Evolutionary conservation across 495 filamentous ascomycete genomes (phyloP).

Genomic region (Hypoxylon fuscum): DNA sequence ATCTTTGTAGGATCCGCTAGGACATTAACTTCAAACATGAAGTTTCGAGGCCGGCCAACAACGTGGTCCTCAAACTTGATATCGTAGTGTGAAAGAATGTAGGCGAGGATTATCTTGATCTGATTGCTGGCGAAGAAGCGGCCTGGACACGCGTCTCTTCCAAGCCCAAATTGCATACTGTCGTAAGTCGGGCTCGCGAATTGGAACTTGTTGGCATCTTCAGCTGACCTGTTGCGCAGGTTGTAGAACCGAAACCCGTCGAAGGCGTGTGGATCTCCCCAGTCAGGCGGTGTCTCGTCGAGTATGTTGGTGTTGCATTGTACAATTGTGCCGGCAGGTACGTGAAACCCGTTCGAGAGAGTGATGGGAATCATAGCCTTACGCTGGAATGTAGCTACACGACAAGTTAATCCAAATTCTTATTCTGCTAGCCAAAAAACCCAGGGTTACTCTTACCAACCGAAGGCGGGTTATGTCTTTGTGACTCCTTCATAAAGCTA

Average conservation of each 20-base stretch:
- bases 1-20: constrained; percentile 37
- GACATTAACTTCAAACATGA: constrained; percentile 44
- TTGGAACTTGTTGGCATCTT: constrained; percentile 49
- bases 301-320: constrained; percentile 44
- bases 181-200: constrained; percentile 56
- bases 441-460: constrained; percentile 46
- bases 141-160: constrained; percentile 57
- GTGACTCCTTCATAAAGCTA: constrained; percentile 62
- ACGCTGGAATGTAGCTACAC: constrained; percentile 43
- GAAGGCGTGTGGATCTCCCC: constrained; percentile 55
- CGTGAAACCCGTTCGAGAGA: constrained; percentile 49
- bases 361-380: constrained; percentile 44
- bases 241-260: constrained; percentile 63
- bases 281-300: constrained; percentile 36
- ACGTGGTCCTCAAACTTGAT: constrained; percentile 49
- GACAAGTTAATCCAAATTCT: constrained; percentile 21
- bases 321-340: constrained; percentile 45
- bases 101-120: constrained; percentile 56
- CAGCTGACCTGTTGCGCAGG: constrained; percentile 48
- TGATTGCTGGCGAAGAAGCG: constrained; percentile 57
- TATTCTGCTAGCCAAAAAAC: background rate
- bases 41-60: constrained; percentile 35
- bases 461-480: constrained; percentile 49
- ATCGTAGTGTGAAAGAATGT: constrained; percentile 55
- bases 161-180: constrained; percentile 58